These are phyloP conservation scores for Aschersonia sp. DNA, from an alignment of 2,329 filamentous ascomycete species.

Conservation along the genomic window DNA sequence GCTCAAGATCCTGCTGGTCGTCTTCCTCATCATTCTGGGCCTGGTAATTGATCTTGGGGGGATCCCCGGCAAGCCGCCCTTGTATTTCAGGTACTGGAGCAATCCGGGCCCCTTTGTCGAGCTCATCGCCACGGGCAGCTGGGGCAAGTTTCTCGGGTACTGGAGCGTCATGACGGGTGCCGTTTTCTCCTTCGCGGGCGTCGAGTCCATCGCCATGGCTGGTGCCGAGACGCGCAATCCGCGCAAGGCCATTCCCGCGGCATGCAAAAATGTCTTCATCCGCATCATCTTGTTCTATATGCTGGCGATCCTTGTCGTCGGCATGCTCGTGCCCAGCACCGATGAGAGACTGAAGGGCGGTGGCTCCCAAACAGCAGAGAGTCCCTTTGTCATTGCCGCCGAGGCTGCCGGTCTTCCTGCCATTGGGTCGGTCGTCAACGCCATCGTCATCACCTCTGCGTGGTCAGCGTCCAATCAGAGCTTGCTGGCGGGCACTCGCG, in stretches of 20 bases:
- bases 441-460: slow-evolving; percentile 57
- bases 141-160: slow-evolving; percentile 53
- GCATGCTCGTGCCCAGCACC: slow-evolving; percentile 45
- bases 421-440: slow-evolving; percentile 62
- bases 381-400: slow-evolving; percentile 59
- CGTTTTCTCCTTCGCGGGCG: slow-evolving; percentile 56
- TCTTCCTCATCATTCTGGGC: slow-evolving; percentile 47
- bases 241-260: slow-evolving; percentile 34
- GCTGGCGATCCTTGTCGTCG: slow-evolving; percentile 56
- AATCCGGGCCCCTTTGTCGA: slow-evolving; percentile 54
- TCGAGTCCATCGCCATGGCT: slow-evolving; percentile 46
- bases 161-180: slow-evolving; percentile 47
- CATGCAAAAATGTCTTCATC: slow-evolving; percentile 42
- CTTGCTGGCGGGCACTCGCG: slow-evolving; percentile 52
- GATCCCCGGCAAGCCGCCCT: slow-evolving; percentile 38
- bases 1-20: slow-evolving; percentile 44
- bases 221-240: slow-evolving; percentile 45
- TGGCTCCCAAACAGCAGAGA: slow-evolving; percentile 26
- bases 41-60: slow-evolving; percentile 50
- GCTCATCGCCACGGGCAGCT: slow-evolving; percentile 41
- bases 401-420: slow-evolving; percentile 50
- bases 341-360: slow-evolving; percentile 39
- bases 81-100: slow-evolving; percentile 58
- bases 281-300: slow-evolving; percentile 47
- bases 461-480: slow-evolving; percentile 46